These are phyloP conservation scores for Beauveria scarabaeidicola DNA, from an alignment of 2,329 filamentous ascomycete genomes.

Conservation along the genomic window DNA sequence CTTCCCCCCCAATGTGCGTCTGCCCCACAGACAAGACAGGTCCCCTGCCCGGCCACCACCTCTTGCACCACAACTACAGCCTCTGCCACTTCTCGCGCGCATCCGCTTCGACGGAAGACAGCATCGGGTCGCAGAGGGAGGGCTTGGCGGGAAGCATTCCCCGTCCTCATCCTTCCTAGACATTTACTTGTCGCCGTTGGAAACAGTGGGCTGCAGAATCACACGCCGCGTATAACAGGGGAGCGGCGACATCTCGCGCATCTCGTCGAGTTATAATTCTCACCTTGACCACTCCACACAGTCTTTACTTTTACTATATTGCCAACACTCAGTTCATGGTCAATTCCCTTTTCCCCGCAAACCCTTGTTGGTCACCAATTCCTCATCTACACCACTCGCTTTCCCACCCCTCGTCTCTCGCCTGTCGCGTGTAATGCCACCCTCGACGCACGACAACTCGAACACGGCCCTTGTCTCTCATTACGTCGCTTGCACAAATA, in stretches of 20 bases:
- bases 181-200: neutral
- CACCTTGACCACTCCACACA: neutral
- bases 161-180: neutral
- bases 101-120: conserved; percentile 4
- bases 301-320: neutral
- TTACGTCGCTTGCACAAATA: neutral
- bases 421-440: neutral
- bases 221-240: neutral
- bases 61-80: neutral
- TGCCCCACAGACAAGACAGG: conserved; percentile 1
- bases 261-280: neutral
- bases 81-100: neutral
- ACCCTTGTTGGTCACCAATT: neutral
- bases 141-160: conserved; percentile 3
- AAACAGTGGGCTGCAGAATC: conserved; percentile 1
- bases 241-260: neutral
- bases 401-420: neutral
- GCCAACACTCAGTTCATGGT: neutral
- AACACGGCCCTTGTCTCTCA: neutral
- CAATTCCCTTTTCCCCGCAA: neutral
- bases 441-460: neutral
- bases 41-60: conserved; percentile 3
- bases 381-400: neutral
- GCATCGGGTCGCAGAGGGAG: neutral
- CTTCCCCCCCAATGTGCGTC: neutral